These are phyloP conservation scores for Phytophthora palmivora DNA, from an alignment of 352 stramenopile genomes.

Conservation along the genomic window DNA sequence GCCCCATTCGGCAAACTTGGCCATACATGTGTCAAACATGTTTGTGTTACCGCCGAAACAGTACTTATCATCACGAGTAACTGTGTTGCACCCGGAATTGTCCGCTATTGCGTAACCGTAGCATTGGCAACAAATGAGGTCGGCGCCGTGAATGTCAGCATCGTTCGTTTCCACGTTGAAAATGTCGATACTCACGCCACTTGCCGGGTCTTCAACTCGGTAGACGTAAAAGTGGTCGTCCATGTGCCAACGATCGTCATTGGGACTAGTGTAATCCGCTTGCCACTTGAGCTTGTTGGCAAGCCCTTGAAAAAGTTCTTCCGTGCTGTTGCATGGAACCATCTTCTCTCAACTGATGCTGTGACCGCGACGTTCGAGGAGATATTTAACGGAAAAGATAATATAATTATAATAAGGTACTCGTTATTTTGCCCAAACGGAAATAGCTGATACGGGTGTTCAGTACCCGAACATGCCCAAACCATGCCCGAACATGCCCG, in stretches of 20 bases:
- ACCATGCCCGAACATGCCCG: too few relatives aligned
- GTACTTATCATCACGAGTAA: conserved; percentile 16
- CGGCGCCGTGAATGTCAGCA: conserved; percentile 12
- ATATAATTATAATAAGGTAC: too few relatives aligned
- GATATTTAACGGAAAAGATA: too few relatives aligned
- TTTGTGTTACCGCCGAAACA: conserved; percentile 21
- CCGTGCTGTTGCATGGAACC: conserved; percentile 5
- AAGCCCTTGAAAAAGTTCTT: conserved; percentile 15
- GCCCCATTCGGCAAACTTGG: conserved; percentile 17
- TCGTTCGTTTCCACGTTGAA: conserved; percentile 33
- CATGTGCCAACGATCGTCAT: conserved; percentile 25
- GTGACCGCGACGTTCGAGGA: too few relatives aligned
- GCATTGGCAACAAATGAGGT: conserved; percentile 27
- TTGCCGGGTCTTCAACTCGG: conserved; percentile 12
- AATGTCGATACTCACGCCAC: conserved; percentile 27
- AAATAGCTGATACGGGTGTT: too few relatives aligned
- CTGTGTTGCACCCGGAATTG: conserved; percentile 3
- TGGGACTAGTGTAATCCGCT: conserved; percentile 18
- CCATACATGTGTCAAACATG: conserved; percentile 22
- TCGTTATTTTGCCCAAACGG: too few relatives aligned
- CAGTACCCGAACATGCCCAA: too few relatives aligned
- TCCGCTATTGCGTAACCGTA: conserved; percentile 27
- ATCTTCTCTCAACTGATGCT: conserved; percentile 8
- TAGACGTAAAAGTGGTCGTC: conserved; percentile 27
- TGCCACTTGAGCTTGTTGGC: conserved; percentile 35